A percentile compares a stretch with the other conserved stretches of the same genome.
Conservation (phyloP, 2,329 filamentous ascomycete genomes). For the Aciculosporium take region DNA sequence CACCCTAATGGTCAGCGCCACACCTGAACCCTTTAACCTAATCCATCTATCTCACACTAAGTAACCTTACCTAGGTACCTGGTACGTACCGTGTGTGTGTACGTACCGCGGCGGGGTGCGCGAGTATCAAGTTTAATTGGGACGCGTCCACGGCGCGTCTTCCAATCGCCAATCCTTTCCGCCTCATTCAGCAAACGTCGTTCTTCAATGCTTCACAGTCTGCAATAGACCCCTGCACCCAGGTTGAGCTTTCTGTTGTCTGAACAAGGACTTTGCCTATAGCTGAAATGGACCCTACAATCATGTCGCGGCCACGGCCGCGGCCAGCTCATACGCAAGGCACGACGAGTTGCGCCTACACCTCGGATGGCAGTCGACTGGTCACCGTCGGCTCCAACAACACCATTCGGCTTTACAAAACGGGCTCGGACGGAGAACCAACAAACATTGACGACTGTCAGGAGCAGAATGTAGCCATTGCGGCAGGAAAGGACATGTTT, state of each 20-base stretch:
- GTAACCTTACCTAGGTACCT: too few species aligned
- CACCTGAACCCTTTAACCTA: too few species aligned
- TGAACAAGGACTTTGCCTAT: background rate
- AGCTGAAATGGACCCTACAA: slow-evolving; percentile 19
- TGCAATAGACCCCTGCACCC: background rate
- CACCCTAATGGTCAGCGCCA: too few species aligned
- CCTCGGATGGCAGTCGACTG: slow-evolving; percentile 70
- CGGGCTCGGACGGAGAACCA: slow-evolving; percentile 83
- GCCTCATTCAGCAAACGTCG: background rate
- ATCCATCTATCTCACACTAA: too few species aligned
- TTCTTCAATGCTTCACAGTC: background rate
- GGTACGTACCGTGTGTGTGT: too few species aligned
- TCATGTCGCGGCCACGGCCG: slow-evolving; percentile 36
- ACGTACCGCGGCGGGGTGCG: slow-evolving; percentile 1
- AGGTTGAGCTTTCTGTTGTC: background rate
- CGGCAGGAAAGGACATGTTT: slow-evolving; percentile 66
- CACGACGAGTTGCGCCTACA: slow-evolving; percentile 77
- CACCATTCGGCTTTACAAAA: slow-evolving; percentile 82
- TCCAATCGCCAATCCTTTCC: background rate
- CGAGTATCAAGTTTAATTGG: slow-evolving; percentile 5
- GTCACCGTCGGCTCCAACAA: slow-evolving; percentile 91
- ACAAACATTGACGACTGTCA: slow-evolving; percentile 82
- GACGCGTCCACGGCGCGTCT: slow-evolving; percentile 29
- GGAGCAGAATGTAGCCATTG: slow-evolving; percentile 71
- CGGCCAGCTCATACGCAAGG: slow-evolving; percentile 72